Percentiles rank a stretch among this genome's conserved stretches.
These are phyloP conservation scores for Botryotinia convoluta DNA, from an alignment of 2,329 filamentous ascomycete species.

Conservation along the genomic window DNA sequence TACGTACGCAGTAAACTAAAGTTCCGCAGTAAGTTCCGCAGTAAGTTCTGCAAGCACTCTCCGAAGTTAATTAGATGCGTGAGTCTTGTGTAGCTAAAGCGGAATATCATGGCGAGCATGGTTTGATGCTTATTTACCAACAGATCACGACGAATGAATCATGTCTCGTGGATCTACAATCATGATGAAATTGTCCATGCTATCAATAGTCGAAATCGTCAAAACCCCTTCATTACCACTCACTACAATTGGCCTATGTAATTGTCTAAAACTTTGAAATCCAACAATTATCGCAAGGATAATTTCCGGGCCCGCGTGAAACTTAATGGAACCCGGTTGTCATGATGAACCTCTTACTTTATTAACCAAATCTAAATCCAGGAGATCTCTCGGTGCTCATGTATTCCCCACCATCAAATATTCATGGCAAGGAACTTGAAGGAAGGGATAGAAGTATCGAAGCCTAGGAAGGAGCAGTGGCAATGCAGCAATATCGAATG, in stretches of 20 bases:
- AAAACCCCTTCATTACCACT: neutral
- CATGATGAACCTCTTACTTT: neutral
- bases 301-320: conserved; percentile 9
- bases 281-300: conserved; percentile 5
- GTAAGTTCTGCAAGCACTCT: conserved; percentile 1
- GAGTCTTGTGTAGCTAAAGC: neutral
- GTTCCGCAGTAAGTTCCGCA: neutral
- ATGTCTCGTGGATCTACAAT: neutral
- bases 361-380: neutral
- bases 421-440: neutral
- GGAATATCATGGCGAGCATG: neutral
- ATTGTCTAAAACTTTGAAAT: conserved; percentile 2
- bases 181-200: neutral
- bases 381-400: neutral
- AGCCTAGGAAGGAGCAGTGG: neutral
- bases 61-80: neutral
- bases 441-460: neutral
- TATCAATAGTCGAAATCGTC: neutral
- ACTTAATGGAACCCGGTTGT: neutral
- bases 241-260: neutral
- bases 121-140: conserved; percentile 9
- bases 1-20: neutral
- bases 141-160: neutral
- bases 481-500: neutral
- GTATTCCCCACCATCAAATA: neutral